Conservation (phyloP, 192 early-diverging fungal genomes). For the Haplosporangium gracile region DNA sequence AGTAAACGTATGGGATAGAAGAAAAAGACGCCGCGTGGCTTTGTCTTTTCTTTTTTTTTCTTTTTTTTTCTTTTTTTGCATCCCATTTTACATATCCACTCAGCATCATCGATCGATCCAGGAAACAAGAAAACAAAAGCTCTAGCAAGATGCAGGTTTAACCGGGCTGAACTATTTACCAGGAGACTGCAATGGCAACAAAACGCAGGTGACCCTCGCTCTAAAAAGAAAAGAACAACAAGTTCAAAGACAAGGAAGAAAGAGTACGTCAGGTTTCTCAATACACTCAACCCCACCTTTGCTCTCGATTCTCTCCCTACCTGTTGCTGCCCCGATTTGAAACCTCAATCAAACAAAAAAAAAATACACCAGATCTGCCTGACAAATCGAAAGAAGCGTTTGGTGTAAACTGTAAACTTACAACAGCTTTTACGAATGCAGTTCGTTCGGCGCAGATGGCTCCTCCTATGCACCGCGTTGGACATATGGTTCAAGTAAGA, state of each 20-base stretch:
- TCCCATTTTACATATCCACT: slow-evolving; percentile 6
- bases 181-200: slow-evolving; percentile 81
- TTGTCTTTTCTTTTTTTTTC: not conserved
- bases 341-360: not conserved
- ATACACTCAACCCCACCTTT: not conserved
- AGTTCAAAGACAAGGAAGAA: not conserved
- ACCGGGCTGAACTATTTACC: slow-evolving; percentile 60
- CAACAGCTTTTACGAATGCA: slow-evolving; percentile 90
- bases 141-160: not conserved
- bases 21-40: slow-evolving; percentile 35
- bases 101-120: not conserved
- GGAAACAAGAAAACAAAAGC: not conserved
- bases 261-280: not conserved
- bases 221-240: slow-evolving; percentile 10
- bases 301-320: not conserved
- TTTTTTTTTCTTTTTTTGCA: not conserved
- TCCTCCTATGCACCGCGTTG: slow-evolving; percentile 61
- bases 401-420: slow-evolving; percentile 47
- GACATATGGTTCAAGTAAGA: not conserved
- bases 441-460: slow-evolving; percentile 94
- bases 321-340: not conserved
- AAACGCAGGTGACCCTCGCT: slow-evolving; percentile 82
- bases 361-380: slow-evolving; percentile 8
- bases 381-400: slow-evolving; percentile 5
- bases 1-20: not conserved